These are phyloP conservation scores for Diddensiella transvaalensis DNA, from an alignment of 805 yeast genomes.

Conservation along the genomic window DNA sequence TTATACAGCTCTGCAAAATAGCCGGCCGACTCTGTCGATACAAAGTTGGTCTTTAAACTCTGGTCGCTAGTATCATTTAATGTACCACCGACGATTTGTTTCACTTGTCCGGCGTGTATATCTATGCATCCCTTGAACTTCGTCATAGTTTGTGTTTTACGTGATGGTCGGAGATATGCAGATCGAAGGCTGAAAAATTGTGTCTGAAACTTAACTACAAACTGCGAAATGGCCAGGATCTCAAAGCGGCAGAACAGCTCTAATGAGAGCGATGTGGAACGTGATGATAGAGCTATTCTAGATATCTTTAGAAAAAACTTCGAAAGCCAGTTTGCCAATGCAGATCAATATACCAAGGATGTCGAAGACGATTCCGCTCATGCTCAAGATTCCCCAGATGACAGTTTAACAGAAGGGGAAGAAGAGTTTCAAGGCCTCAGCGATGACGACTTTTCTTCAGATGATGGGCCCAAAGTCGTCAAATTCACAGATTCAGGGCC, in stretches of 20 bases:
- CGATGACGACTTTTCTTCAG: slow-evolving; percentile 12
- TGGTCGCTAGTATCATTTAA: slow-evolving; percentile 42
- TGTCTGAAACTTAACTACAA: background rate
- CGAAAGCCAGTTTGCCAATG: slow-evolving; percentile 32
- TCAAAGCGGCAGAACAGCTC: background rate
- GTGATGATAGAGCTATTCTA: slow-evolving; percentile 2
- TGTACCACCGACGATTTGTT: slow-evolving; percentile 96
- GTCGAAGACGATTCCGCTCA: slow-evolving; percentile 2
- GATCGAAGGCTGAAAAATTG: background rate
- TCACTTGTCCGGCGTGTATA: slow-evolving; percentile 90
- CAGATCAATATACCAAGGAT: slow-evolving; percentile 15
- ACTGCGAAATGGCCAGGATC: background rate
- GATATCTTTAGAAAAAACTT: slow-evolving; percentile 28
- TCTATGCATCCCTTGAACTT: slow-evolving; percentile 92
- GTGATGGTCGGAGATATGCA: background rate
- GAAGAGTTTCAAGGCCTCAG: slow-evolving; percentile 25
- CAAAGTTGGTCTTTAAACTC: slow-evolving; percentile 68
- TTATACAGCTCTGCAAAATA: slow-evolving; percentile 72
- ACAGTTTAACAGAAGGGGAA: slow-evolving; percentile 2
- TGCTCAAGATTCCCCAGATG: background rate
- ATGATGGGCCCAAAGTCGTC: slow-evolving; percentile 31
- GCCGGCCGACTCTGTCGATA: slow-evolving; percentile 67
- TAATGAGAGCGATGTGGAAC: background rate
- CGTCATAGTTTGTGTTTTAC: slow-evolving; percentile 53
- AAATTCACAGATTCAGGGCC: slow-evolving; percentile 31